Percentiles rank a stretch among this genome's conserved stretches.
Evolutionary conservation across 2,329 filamentous ascomycete genomes (phyloP).

Genomic region (Coniochaeta ligniaria): DNA sequence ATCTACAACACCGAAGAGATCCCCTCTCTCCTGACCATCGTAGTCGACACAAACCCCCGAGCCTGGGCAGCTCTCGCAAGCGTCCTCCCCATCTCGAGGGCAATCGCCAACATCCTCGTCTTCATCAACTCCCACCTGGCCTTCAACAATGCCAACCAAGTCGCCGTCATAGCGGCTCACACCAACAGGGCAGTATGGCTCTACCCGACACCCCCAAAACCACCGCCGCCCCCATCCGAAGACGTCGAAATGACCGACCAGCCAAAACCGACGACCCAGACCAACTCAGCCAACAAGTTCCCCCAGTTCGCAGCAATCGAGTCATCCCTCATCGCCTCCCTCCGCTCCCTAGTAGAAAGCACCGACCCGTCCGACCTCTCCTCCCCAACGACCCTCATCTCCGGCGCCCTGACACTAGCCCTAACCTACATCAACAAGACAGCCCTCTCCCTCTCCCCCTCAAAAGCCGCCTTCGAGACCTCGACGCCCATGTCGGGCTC

Average conservation of each 20-base stretch:
- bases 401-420: conserved; percentile 83
- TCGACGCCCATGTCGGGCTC: conserved; percentile 19
- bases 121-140: conserved; percentile 96
- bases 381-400: conserved; percentile 79
- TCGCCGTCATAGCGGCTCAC: conserved; percentile 87
- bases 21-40: conserved; percentile 80
- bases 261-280: conserved; percentile 16
- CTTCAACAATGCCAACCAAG: conserved; percentile 87
- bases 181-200: conserved; percentile 82
- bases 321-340: conserved; percentile 65
- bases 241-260: conserved; percentile 51
- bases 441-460: conserved; percentile 54
- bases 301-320: conserved; percentile 87
- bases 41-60: conserved; percentile 94
- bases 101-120: conserved; percentile 82
- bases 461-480: conserved; percentile 34
- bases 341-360: conserved; percentile 63
- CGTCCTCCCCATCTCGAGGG: conserved; percentile 72
- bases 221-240: conserved; percentile 12
- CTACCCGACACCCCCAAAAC: conserved; percentile 54
- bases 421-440: conserved; percentile 87
- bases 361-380: conserved; percentile 60
- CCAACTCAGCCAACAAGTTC: conserved; percentile 73
- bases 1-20: conserved; percentile 45
- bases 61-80: conserved; percentile 74